These are phyloP conservation scores for Escovopsis weberi DNA, from an alignment of 2,329 filamentous ascomycete species.

Conservation along the genomic window DNA sequence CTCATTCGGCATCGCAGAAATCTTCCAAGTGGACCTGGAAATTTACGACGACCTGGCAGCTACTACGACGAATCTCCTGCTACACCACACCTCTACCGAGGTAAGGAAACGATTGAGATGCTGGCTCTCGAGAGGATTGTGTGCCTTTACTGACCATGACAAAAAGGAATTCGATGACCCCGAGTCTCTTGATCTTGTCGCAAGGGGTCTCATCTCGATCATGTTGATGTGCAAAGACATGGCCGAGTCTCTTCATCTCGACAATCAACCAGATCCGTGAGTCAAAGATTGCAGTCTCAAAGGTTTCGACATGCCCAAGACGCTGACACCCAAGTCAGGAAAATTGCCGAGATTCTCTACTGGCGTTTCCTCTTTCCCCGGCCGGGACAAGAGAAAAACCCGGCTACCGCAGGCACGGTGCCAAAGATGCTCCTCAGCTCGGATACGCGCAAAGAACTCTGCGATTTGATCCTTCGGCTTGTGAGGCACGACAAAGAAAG, in stretches of 20 bases:
- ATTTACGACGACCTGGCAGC: constrained; percentile 15
- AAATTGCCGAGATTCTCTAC: constrained; percentile 33
- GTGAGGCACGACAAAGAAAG: constrained; percentile 35
- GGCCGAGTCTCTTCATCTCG: too few species aligned
- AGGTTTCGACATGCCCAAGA: too few species aligned
- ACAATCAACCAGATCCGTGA: too few species aligned
- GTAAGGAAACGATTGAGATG: constrained; percentile 10
- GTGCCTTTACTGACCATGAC: not conserved
- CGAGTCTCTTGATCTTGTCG: constrained; percentile 14
- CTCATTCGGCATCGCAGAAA: constrained; percentile 19
- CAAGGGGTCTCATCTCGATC: constrained; percentile 16
- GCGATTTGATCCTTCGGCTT: constrained; percentile 43
- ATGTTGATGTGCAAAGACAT: too few species aligned
- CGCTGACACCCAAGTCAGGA: constrained; percentile 5
- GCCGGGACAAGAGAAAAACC: constrained; percentile 12
- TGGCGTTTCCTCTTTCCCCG: constrained; percentile 52
- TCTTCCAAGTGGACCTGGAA: constrained; percentile 15
- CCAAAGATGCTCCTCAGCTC: constrained; percentile 34
- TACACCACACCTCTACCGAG: constrained; percentile 27
- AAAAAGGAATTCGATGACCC: constrained; percentile 14
- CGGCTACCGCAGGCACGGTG: constrained; percentile 14
- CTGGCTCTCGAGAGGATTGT: not conserved
- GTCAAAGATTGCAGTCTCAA: too few species aligned
- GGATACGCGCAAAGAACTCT: constrained; percentile 42
- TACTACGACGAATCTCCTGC: constrained; percentile 17